Evolutionary conservation across 352 stramenopile genomes (phyloP).

Genomic region (Blastocystis sp.): DNA sequence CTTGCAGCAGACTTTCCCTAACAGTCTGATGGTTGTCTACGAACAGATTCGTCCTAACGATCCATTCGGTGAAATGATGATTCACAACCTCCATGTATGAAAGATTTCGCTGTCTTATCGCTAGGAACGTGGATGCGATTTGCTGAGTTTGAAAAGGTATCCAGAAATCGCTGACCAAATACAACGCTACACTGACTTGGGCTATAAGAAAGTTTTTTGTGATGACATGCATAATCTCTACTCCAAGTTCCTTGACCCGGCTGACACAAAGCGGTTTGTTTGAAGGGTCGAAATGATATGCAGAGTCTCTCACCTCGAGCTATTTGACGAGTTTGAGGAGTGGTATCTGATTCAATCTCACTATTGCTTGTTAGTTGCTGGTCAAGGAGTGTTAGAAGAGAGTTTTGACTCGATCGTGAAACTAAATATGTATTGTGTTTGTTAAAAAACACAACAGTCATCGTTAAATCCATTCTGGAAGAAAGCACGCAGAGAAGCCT

Average conservation of each 20-base stretch:
- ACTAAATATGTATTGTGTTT: neutral
- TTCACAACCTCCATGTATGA: slow-evolving; percentile 77
- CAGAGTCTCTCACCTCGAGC: slow-evolving; percentile 75
- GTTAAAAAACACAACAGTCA: neutral
- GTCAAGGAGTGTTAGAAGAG: slow-evolving; percentile 64
- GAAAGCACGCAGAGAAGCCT: slow-evolving; percentile 23
- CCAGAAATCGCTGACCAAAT: slow-evolving; percentile 74
- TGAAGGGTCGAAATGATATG: slow-evolving; percentile 46
- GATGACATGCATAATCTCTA: slow-evolving; percentile 85
- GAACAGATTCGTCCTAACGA: slow-evolving; percentile 82
- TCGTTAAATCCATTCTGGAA: slow-evolving; percentile 24
- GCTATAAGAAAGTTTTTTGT: slow-evolving; percentile 73
- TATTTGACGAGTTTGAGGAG: slow-evolving; percentile 85
- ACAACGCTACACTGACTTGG: slow-evolving; percentile 71
- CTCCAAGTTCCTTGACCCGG: slow-evolving; percentile 75
- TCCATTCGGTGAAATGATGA: slow-evolving; percentile 81
- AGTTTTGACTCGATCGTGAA: slow-evolving; percentile 68
- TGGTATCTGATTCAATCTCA: slow-evolving; percentile 82
- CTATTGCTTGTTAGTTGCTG: slow-evolving; percentile 80
- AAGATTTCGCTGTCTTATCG: neutral
- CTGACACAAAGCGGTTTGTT: slow-evolving; percentile 70
- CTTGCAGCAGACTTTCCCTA: slow-evolving; percentile 71
- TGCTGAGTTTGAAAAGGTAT: slow-evolving; percentile 74
- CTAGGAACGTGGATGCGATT: slow-evolving; percentile 73
- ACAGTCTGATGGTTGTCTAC: slow-evolving; percentile 77